Evolutionary conservation across 2,329 filamentous ascomycete species (phyloP).

Genomic region (Stachybotrys chlorohalonatus): DNA sequence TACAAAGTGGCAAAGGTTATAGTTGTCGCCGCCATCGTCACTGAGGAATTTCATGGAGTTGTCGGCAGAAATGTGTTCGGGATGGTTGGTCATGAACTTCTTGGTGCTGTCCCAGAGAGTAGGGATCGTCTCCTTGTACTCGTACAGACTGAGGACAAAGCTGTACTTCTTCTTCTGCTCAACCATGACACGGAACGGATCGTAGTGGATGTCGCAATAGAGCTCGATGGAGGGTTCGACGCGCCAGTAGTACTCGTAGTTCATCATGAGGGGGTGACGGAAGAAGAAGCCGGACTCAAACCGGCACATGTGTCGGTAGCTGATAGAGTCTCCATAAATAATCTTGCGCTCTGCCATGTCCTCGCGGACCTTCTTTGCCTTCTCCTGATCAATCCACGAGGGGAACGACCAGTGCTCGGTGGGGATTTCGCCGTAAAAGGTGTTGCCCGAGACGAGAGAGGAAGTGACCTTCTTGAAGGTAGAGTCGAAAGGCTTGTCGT

Average conservation of each 20-base stretch:
- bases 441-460: constrained; percentile 84
- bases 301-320: constrained; percentile 98
- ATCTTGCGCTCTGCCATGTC: constrained; percentile 93
- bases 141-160: constrained; percentile 90
- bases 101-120: constrained; percentile 93
- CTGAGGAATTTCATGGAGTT: constrained; percentile 91
- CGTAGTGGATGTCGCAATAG: constrained; percentile 90
- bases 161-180: constrained; percentile 98
- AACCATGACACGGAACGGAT: constrained; percentile 93
- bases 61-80: constrained; percentile 73
- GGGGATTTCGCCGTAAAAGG: constrained; percentile 82
- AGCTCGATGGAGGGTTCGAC: constrained; percentile 96
- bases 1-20: constrained; percentile 97
- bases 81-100: constrained; percentile 85
- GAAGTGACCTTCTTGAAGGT: constrained; percentile 88
- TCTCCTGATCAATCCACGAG: constrained; percentile 89
- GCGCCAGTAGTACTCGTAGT: constrained; percentile 99
- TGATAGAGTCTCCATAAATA: constrained; percentile 95
- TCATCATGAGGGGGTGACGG: constrained; percentile 82
- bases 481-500: constrained; percentile 89
- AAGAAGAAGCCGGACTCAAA: constrained; percentile 99
- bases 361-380: constrained; percentile 80
- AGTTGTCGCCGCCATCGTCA: constrained; percentile 82
- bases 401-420: constrained; percentile 97
- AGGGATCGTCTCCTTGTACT: constrained; percentile 93